Base-by-base conservation (phyloP, 78 protist genomes). In the Speleostelium caveatum region DNA sequence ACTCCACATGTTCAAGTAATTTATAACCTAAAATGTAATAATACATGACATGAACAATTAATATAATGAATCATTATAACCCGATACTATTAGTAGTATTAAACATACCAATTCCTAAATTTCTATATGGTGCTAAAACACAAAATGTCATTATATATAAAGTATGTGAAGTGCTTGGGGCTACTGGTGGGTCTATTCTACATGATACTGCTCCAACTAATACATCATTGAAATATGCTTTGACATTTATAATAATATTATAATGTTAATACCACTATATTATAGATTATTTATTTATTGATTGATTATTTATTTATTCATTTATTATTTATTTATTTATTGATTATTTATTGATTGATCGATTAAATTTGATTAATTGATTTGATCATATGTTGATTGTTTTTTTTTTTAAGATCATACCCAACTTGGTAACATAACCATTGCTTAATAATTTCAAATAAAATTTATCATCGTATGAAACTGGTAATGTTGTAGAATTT, bases 101-200 rank as follows among this genome's bases (percentile, higher is more conserved):
- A n/a, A n/a, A n/a, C n/a, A 3, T 19, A 28, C 88, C 88, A 38
- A 79, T 79, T 21, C 88, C 88, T 26, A 79, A 67, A 22, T 55
- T 55, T 55, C 88, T 79, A 67, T 79, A 79, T n/a, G 24, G 39
- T 51, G 88, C 75, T 28, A 79, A 79, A n/a, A 79, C 88, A 56
- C 88, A 21, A 35, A 79, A 79, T 49, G 88, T 79, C 88, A 79
- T 79, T 21, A 79, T 79, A 79, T 79, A 79, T 39, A 79, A 55
- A 12, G 78, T 55, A 67, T 51, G n/a, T 38, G 26, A 32, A 28
- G 45, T 56, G 32, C 63, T 38, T 32, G 26, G 22, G 16, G n/a
- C 63, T 36, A 7, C 14, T 22, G 65, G 55, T 79, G 16, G 75
- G 67, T 79, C 88, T 3, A 79, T 55, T 67, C 77, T 79, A 35